These are phyloP conservation scores for Aspergillus baeticus DNA, from an alignment of 495 filamentous ascomycete species.

Conservation along the genomic window DNA sequence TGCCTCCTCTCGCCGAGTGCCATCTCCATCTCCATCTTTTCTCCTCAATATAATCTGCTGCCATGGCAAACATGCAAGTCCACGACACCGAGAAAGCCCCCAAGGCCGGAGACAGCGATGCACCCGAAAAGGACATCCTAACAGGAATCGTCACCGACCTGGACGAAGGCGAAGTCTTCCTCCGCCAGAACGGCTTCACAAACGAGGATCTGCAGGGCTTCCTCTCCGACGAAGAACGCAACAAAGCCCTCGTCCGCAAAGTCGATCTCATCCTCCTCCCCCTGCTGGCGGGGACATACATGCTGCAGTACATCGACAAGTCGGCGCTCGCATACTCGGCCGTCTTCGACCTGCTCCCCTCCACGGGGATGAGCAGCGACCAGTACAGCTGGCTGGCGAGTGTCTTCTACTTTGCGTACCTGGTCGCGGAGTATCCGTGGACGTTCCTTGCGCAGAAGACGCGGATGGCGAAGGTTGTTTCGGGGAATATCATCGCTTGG, in stretches of 20 bases:
- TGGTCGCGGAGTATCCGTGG: conserved; percentile 36
- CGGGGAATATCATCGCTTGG: conserved; percentile 28
- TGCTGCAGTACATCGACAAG: conserved; percentile 41
- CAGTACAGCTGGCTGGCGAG: conserved; percentile 53
- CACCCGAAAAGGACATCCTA: conserved; percentile 21
- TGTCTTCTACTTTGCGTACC: conserved; percentile 56
- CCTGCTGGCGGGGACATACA: conserved; percentile 51
- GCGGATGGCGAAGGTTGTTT: conserved; percentile 34
- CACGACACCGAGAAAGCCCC: background rate
- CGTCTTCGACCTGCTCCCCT: conserved; percentile 33
- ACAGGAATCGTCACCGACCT: conserved; percentile 28
- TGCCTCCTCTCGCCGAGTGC: no score
- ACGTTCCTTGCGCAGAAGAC: conserved; percentile 47
- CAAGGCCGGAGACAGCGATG: background rate
- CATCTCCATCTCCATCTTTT: no score
- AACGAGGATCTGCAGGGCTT: conserved; percentile 16
- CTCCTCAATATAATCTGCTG: no score
- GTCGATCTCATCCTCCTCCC: conserved; percentile 48
- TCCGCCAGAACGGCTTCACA: conserved; percentile 30
- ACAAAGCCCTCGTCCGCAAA: conserved; percentile 9
- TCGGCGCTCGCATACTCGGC: conserved; percentile 35
- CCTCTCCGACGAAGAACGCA: conserved; percentile 6
- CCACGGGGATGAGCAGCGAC: conserved; percentile 31
- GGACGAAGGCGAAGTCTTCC: conserved; percentile 34
- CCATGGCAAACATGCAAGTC: no score